Base-by-base conservation (phyloP, 75 land plant genomes). In the Selaginella moellendorffii region DNA sequence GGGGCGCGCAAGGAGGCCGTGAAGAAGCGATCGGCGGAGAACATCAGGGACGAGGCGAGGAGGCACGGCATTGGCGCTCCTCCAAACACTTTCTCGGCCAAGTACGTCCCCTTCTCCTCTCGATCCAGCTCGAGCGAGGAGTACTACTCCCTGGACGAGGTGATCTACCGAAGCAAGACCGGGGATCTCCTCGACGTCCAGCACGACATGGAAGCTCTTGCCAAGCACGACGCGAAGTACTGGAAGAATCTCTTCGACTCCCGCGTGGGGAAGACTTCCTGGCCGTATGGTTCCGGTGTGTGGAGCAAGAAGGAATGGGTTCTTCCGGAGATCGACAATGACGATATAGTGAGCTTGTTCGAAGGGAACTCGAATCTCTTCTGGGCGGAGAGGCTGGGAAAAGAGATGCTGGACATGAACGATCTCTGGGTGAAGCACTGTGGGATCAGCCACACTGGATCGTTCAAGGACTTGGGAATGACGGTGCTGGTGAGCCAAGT, bases 221-320 rank as follows among this genome's bases (percentile, higher is more conserved):
- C 73, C 65, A 64, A 75, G 62, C 80, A 68, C 71, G 83, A 80
- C 36, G 93, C 87, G 21, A 27, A 53, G 17, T 84, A 87, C 65
- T 90, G 96, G 96, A 71, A 73, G 53, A 24, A 53, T 28, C 80
- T 90, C 9, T 90, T 90, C 54, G 96, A 90, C 61, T 87, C 91
- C 24, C 67, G 96, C 21, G 88, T 90, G 17, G 96, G 96, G 19
- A 81, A 80, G 66, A 90, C 96, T 29, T 78, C 82, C 21, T 90
- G 96, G 96, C 96, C 96, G 0, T 87, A 83, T 30, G 96, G 96
- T 26, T 90, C 96, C 52, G 96, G 96, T n/a, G 96, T 90, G 17
- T 90, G 96, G 96, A 76, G 80, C 65, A 90, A 90, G 72, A 90
- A 90, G 72, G 90, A 86, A 61, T 86, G 82, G 79, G 90, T 86